These are phyloP conservation scores for Aspergillus thermomutatus DNA, from an alignment of 2,329 filamentous ascomycete species.

Conservation along the genomic window DNA sequence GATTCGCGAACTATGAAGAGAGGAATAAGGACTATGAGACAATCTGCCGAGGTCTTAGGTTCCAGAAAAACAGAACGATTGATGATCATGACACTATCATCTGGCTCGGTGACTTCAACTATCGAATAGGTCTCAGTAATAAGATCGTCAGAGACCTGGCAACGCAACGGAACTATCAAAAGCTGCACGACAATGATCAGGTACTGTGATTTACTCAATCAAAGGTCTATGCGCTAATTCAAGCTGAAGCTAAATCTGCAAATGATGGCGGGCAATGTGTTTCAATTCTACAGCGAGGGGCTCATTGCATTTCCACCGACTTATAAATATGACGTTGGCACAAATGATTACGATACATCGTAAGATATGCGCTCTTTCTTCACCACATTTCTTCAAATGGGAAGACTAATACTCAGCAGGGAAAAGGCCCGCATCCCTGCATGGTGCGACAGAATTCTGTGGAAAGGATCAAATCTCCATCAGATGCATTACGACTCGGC, in stretches of 20 bases:
- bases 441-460: constrained; percentile 92
- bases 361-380: constrained; percentile 42
- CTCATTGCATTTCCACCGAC: constrained; percentile 86
- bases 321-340: constrained; percentile 91
- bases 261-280: constrained; percentile 89
- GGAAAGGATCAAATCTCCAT: constrained; percentile 77
- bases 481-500: constrained; percentile 82
- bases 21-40: constrained; percentile 89
- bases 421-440: constrained; percentile 94
- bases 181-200: constrained; percentile 88
- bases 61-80: constrained; percentile 86
- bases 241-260: constrained; percentile 73
- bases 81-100: constrained; percentile 88
- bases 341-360: constrained; percentile 88
- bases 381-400: background rate
- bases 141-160: constrained; percentile 75
- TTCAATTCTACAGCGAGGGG: constrained; percentile 88
- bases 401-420: constrained; percentile 45
- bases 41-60: constrained; percentile 80
- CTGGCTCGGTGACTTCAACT: constrained; percentile 98
- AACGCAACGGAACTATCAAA: constrained; percentile 68
- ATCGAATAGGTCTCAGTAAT: constrained; percentile 81
- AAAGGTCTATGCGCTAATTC: constrained; percentile 10
- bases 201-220: constrained; percentile 37
- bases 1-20: constrained; percentile 95